phyloP scores from a whole-genome alignment of 176 grass and related monocot genomes.

The Calamus simplicifolius region DNA sequence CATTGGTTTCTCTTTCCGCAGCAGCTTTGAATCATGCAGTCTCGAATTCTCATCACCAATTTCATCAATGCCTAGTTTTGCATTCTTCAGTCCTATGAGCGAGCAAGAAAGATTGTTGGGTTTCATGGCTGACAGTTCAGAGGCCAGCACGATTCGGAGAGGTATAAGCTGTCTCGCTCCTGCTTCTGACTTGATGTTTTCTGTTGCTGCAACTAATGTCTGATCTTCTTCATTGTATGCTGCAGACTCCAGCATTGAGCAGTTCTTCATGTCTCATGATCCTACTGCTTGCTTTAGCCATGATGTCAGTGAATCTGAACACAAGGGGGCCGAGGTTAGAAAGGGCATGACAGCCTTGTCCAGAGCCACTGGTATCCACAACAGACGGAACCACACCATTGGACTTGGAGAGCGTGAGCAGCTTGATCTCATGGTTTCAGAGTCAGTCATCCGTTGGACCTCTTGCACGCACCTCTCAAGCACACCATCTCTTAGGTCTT shows the following conservation, averaged over 20 bases:
- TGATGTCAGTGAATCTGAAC: slow-evolving; percentile 6
- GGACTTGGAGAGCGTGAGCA: slow-evolving; percentile 47
- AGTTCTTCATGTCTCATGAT: slow-evolving; percentile 5
- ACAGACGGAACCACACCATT: slow-evolving; percentile 73
- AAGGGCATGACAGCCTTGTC: slow-evolving; percentile 8
- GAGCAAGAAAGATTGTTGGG: slow-evolving; percentile 20
- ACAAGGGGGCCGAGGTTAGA: slow-evolving; percentile 4
- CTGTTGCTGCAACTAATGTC: neutral
- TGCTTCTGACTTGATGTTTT: too few species aligned
- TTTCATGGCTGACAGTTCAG: neutral
- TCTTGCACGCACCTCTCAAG: slow-evolving; percentile 78
- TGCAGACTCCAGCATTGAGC: slow-evolving; percentile 2
- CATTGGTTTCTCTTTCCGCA: slow-evolving; percentile 48
- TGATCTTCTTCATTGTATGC: neutral
- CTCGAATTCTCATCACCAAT: slow-evolving; percentile 16
- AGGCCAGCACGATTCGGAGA: neutral
- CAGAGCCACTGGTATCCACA: slow-evolving; percentile 11
- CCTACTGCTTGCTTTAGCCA: neutral
- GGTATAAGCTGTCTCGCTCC: neutral
- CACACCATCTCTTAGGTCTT: slow-evolving; percentile 64
- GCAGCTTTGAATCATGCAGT: neutral
- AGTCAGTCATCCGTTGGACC: slow-evolving; percentile 88
- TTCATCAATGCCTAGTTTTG: slow-evolving; percentile 61
- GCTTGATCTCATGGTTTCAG: slow-evolving; percentile 50
- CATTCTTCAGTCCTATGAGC: slow-evolving; percentile 31